Conservation (phyloP, 129 eudicot genomes). For the Solidago caesia region DNA sequence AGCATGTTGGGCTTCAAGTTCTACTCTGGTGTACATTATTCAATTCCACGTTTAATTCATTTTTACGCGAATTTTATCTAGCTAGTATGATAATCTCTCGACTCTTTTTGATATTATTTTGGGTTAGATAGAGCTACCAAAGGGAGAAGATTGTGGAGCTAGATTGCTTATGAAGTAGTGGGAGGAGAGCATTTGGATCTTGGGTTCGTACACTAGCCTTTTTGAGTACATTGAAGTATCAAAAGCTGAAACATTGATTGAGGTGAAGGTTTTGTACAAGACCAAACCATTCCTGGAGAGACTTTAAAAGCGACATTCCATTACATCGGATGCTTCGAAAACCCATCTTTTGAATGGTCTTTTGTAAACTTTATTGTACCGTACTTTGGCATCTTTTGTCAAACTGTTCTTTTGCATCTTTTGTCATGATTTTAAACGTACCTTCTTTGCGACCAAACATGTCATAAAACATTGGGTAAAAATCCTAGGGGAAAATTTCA, state of each 20-base stretch:
- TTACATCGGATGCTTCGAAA: constrained; percentile 31
- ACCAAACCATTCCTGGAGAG: constrained; percentile 38
- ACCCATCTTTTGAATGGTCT: constrained; percentile 8
- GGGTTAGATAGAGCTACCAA: constrained; percentile 36
- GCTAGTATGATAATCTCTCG: neutral
- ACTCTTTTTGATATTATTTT: neutral
- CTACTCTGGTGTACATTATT: constrained; percentile 36
- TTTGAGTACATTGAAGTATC: constrained; percentile 32
- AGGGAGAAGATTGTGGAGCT: constrained; percentile 42
- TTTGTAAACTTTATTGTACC: neutral
- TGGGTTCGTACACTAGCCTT: constrained; percentile 31
- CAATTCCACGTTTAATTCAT: too few relatives aligned
- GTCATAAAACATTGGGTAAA: too few relatives aligned
- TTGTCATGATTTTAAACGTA: too few relatives aligned
- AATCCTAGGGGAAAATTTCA: too few relatives aligned
- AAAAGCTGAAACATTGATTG: constrained; percentile 30
- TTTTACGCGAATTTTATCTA: too few relatives aligned
- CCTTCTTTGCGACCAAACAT: too few relatives aligned
- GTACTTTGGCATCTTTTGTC: neutral
- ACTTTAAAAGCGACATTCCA: constrained; percentile 35
- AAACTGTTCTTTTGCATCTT: neutral
- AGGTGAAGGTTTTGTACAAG: constrained; percentile 40
- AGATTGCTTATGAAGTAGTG: constrained; percentile 38
- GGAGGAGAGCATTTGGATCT: constrained; percentile 44
- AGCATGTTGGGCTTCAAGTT: constrained; percentile 43